These are phyloP conservation scores for Biancaea sappan DNA, from an alignment of 306 rosid genomes.

Conservation along the genomic window DNA sequence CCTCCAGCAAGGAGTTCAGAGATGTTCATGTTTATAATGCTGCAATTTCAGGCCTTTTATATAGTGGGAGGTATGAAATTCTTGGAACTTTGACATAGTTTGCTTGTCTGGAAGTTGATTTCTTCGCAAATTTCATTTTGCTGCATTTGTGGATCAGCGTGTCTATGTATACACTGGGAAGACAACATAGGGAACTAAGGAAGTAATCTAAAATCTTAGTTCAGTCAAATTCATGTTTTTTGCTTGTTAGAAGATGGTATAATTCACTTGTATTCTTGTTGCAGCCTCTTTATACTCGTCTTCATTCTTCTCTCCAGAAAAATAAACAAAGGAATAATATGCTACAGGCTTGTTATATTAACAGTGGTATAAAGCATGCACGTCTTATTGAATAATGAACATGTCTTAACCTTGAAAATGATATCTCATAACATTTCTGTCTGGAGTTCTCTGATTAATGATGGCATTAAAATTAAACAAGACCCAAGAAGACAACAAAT, in stretches of 20 bases:
- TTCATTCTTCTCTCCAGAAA: not conserved
- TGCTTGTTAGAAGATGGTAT: not conserved
- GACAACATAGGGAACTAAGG: constrained; percentile 1
- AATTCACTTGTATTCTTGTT: constrained; percentile 12
- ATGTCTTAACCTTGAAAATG: not conserved
- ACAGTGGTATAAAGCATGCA: not conserved
- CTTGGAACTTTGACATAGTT: constrained; percentile 20
- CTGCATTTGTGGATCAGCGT: not conserved
- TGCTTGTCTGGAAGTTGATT: not conserved
- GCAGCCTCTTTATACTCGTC: not conserved
- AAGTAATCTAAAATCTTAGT: not conserved
- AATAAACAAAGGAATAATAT: not conserved
- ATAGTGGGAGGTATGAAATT: constrained; percentile 56
- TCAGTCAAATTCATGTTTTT: not conserved
- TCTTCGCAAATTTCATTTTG: not conserved
- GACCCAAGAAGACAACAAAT: constrained; percentile 2
- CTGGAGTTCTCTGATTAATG: constrained; percentile 22
- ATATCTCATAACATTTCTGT: not conserved
- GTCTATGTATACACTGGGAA: not conserved
- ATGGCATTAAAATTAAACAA: constrained; percentile 8
- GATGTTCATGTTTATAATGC: constrained; percentile 81
- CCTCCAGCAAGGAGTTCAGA: constrained; percentile 57
- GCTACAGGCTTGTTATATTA: constrained; percentile 11
- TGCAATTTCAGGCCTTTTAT: constrained; percentile 72
- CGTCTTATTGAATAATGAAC: not conserved